Evolutionary conservation across 176 grass and related monocot species (phyloP).

Genomic region (Oryza meyeriana): DNA sequence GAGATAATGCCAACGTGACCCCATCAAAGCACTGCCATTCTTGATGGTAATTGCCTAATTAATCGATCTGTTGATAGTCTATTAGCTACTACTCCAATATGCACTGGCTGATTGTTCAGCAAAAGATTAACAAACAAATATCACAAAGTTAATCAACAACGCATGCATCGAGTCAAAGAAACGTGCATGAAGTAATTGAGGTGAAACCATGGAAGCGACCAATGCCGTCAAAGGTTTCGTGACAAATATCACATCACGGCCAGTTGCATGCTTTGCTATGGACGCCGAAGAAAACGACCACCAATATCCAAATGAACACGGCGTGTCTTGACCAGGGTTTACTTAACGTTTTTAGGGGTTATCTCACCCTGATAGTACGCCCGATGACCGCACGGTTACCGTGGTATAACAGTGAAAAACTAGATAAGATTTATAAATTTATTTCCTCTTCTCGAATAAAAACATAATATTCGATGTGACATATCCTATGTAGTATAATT

Average conservation of each 20-base stretch:
- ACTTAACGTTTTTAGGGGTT: too few relatives aligned
- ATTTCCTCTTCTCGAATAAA: too few relatives aligned
- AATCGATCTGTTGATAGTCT: background rate
- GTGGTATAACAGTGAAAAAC: too few relatives aligned
- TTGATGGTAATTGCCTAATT: background rate
- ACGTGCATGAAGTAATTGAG: background rate
- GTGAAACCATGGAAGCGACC: too few relatives aligned
- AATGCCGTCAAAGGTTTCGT: background rate
- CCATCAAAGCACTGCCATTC: background rate
- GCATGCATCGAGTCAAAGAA: background rate
- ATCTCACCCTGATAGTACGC: too few relatives aligned
- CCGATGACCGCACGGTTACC: too few relatives aligned
- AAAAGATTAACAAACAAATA: background rate
- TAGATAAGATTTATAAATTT: too few relatives aligned
- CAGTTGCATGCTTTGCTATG: background rate
- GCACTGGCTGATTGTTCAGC: background rate
- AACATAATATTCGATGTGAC: too few relatives aligned
- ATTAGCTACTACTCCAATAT: too few relatives aligned
- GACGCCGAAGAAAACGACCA: background rate
- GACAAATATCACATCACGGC: background rate
- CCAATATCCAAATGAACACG: background rate
- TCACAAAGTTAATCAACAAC: background rate
- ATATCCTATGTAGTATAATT: too few relatives aligned
- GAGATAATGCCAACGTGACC: background rate
- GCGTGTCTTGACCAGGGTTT: too few relatives aligned